Conservation (phyloP, 441 rosid genomes). For the Pelargonium myrrhifolium region DNA sequence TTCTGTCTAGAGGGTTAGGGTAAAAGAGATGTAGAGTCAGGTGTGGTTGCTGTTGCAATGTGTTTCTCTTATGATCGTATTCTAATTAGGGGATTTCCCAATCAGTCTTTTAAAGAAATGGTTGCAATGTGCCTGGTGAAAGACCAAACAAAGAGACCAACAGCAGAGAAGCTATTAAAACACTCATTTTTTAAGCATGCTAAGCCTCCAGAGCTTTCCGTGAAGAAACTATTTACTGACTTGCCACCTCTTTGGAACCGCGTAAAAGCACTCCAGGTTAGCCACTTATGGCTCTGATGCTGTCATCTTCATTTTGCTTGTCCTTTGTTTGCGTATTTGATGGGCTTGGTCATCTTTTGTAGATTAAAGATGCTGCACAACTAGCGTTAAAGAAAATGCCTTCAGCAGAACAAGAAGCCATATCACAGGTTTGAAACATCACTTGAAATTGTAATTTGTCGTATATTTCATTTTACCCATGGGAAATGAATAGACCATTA, state of each 20-base stretch:
- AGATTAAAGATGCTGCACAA: slow-evolving; percentile 96
- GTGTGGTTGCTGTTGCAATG: slow-evolving; percentile 8
- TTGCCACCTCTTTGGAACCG: slow-evolving; percentile 88
- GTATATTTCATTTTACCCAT: neutral
- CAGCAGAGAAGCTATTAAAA: slow-evolving; percentile 85
- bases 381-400: slow-evolving; percentile 87
- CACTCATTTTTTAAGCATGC: slow-evolving; percentile 89
- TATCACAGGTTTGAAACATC: slow-evolving; percentile 62
- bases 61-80: slow-evolving; percentile 28
- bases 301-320: slow-evolving; percentile 16
- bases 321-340: slow-evolving; percentile 16
- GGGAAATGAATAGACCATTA: neutral
- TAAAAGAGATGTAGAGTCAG: neutral
- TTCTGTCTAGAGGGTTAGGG: slow-evolving; percentile 39
- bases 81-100: slow-evolving; percentile 84
- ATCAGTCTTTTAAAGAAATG: slow-evolving; percentile 99
- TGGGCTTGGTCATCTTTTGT: slow-evolving; percentile 26
- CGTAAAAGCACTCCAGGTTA: slow-evolving; percentile 90
- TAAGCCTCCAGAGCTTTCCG: slow-evolving; percentile 79
- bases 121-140: slow-evolving; percentile 99
- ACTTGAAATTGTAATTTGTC: neutral
- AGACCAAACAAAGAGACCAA: slow-evolving; percentile 97
- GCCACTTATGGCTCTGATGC: slow-evolving; percentile 16
- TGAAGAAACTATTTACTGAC: slow-evolving; percentile 67
- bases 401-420: slow-evolving; percentile 85